Conservation (phyloP, 192 early-diverging fungal species). For the Dispira parvispora region DNA sequence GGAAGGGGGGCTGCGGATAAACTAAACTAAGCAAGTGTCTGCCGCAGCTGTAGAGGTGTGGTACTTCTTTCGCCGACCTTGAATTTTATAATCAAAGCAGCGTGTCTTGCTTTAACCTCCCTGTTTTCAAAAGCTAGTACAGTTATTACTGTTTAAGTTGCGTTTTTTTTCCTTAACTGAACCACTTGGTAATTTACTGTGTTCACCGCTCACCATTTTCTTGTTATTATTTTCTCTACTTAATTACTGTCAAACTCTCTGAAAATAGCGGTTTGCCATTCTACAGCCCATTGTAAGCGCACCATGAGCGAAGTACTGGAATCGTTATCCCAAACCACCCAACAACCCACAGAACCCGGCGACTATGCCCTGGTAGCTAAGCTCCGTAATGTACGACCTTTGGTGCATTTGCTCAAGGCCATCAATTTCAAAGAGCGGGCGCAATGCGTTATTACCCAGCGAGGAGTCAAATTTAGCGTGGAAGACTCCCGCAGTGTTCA, state of each 20-base stretch:
- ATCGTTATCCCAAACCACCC: background rate
- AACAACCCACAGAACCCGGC: too few species aligned
- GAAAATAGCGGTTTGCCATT: background rate
- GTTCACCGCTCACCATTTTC: background rate
- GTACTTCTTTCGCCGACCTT: too few species aligned
- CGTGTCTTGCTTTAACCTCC: too few species aligned
- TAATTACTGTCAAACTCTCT: background rate
- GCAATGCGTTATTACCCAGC: background rate
- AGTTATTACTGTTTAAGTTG: too few species aligned
- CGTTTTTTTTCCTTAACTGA: too few species aligned
- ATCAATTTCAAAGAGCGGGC: slow-evolving; percentile 17
- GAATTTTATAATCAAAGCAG: too few species aligned
- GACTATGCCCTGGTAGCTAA: slow-evolving; percentile 13
- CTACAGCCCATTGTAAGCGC: background rate
- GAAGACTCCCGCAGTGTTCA: slow-evolving; percentile 9
- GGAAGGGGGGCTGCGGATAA: too few species aligned
- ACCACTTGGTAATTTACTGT: background rate
- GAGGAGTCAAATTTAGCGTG: slow-evolving; percentile 1
- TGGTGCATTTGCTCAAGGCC: slow-evolving; percentile 34
- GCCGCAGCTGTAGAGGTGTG: too few species aligned
- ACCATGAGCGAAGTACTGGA: background rate
- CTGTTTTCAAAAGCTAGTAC: too few species aligned
- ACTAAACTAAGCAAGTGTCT: too few species aligned
- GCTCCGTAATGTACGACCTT: slow-evolving; percentile 25
- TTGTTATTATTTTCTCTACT: background rate